phyloP scores from a whole-genome alignment of 164 flowering plant species.

The Amborella trichopoda region DNA sequence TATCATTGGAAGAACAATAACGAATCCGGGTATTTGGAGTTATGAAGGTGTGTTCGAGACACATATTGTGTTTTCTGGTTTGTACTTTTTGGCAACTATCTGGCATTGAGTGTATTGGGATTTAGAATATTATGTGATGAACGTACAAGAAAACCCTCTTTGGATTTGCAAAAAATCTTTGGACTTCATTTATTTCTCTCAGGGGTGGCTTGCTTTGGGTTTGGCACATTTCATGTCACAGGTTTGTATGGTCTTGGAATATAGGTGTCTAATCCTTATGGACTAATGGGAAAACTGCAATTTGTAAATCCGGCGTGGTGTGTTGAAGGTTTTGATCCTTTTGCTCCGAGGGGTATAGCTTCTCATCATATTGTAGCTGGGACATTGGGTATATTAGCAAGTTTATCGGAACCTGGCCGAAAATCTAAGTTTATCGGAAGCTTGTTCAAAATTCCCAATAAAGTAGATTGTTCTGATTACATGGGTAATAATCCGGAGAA shows the following conservation, averaged over 20 bases:
- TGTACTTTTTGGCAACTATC: not conserved
- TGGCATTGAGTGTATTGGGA: not conserved
- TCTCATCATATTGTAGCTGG: not conserved
- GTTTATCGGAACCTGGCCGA: too few species aligned
- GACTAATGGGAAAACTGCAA: not conserved
- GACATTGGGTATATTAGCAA: constrained; percentile 1
- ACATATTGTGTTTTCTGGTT: not conserved
- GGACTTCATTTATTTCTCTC: constrained; percentile 4
- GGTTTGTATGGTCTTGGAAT: constrained; percentile 6
- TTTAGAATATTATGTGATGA: not conserved
- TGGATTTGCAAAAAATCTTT: constrained; percentile 2
- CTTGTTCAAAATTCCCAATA: too few species aligned
- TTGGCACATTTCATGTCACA: constrained; percentile 1
- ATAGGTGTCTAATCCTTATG: not conserved
- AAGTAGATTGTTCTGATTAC: too few species aligned
- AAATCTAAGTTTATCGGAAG: too few species aligned
- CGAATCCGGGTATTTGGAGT: not conserved
- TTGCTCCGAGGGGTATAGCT: not conserved
- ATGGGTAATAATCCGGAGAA: too few species aligned
- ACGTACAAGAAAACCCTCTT: not conserved
- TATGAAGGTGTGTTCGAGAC: not conserved
- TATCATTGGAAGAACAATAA: not conserved
- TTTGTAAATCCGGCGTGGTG: not conserved
- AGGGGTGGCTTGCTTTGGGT: constrained; percentile 1
- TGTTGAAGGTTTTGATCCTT: not conserved